These are phyloP conservation scores for Yamadazyma pseudoaaseri DNA, from an alignment of 1,139 yeast species.

Conservation along the genomic window DNA sequence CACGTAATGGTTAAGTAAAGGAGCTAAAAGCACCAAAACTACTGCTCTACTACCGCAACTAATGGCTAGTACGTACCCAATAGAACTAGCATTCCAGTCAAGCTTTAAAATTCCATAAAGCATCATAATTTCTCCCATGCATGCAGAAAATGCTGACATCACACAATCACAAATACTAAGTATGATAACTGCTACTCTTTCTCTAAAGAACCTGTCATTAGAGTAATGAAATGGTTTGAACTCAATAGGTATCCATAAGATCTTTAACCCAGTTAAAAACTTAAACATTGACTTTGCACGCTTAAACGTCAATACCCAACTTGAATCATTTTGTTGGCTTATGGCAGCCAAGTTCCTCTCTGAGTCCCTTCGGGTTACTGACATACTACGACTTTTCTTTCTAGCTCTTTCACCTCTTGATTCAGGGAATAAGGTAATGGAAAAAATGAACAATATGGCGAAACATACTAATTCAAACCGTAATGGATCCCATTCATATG, in stretches of 20 bases:
- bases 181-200: constrained; percentile 36
- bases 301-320: background rate
- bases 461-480: constrained; percentile 26
- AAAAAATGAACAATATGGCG: constrained; percentile 25
- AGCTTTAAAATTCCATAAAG: constrained; percentile 59
- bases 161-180: constrained; percentile 46
- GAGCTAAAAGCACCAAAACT: constrained; percentile 30
- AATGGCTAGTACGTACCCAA: constrained; percentile 58
- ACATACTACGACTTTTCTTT: constrained; percentile 43
- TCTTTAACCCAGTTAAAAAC: constrained; percentile 47
- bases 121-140: constrained; percentile 38
- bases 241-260: constrained; percentile 37
- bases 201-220: constrained; percentile 13
- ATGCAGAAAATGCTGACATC: constrained; percentile 17
- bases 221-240: constrained; percentile 14
- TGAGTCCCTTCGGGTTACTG: constrained; percentile 7
- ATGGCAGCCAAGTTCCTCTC: background rate
- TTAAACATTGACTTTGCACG: constrained; percentile 6
- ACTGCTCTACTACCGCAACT: constrained; percentile 44
- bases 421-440: constrained; percentile 51
- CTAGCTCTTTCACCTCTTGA: constrained; percentile 51
- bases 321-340: background rate
- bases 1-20: constrained; percentile 28
- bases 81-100: constrained; percentile 55
- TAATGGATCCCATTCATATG: constrained; percentile 29